Evolutionary conservation across 2,329 filamentous ascomycete genomes (phyloP).

Genomic region (Plenodomus tracheiphilus): DNA sequence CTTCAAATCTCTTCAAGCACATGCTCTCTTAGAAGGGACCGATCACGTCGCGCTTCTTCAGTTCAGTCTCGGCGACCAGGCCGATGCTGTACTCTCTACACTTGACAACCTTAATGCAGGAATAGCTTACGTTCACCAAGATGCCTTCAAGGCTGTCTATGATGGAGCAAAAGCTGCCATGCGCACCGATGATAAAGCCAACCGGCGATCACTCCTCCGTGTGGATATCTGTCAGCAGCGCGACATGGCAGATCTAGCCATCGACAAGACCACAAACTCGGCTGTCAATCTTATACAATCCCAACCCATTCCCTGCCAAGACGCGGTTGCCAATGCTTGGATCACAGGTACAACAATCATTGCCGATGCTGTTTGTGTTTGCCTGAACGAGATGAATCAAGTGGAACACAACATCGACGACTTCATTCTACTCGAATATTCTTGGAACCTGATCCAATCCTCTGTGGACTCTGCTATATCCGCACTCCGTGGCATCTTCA

Average conservation of each 20-base stretch:
- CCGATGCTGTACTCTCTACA: constrained; percentile 48
- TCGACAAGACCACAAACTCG: constrained; percentile 52
- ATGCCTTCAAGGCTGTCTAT: constrained; percentile 52
- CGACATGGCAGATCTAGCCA: constrained; percentile 51
- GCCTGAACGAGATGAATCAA: constrained; percentile 45
- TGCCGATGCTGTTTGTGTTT: constrained; percentile 50
- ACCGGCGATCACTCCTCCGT: constrained; percentile 43
- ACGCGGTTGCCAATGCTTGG: constrained; percentile 50
- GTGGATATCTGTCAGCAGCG: constrained; percentile 51
- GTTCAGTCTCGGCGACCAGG: constrained; percentile 46
- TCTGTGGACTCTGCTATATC: constrained; percentile 47
- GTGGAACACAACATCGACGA: constrained; percentile 49
- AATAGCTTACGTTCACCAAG: constrained; percentile 52
- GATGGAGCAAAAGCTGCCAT: constrained; percentile 46
- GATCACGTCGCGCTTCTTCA: constrained; percentile 51
- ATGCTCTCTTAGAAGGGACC: constrained; percentile 49
- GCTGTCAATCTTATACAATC: constrained; percentile 49
- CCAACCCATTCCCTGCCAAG: constrained; percentile 46
- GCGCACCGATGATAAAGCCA: constrained; percentile 33
- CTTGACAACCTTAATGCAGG: constrained; percentile 52
- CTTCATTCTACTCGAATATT: constrained; percentile 52
- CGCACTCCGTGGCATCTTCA: constrained; percentile 51
- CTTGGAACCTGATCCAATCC: constrained; percentile 48
- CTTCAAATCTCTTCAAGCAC: constrained; percentile 52
- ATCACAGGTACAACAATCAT: constrained; percentile 51